Evolutionary conservation across 1,139 yeast species (phyloP).

Genomic region (Pichia terricola): DNA sequence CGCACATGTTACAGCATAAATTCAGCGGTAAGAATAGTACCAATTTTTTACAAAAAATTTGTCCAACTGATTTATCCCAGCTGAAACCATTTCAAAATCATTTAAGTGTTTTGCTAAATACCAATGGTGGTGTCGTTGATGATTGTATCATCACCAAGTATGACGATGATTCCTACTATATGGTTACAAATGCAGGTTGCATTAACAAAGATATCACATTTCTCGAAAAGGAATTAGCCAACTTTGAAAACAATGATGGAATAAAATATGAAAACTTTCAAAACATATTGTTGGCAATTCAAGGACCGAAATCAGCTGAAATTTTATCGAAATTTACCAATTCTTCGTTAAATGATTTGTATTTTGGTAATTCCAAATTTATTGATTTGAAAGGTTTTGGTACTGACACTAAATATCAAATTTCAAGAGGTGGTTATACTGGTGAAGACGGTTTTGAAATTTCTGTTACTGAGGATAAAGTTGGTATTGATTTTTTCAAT

Average conservation of each 20-base stretch:
- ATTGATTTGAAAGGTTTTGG: conserved; percentile 39
- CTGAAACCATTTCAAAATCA: conserved; percentile 56
- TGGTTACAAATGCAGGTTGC: conserved; percentile 97
- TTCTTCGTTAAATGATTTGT: conserved; percentile 47
- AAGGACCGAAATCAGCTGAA: conserved; percentile 76
- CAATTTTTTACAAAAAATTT: conserved; percentile 63
- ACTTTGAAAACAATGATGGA: conserved; percentile 30
- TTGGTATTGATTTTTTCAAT: conserved; percentile 55
- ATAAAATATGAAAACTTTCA: conserved; percentile 57
- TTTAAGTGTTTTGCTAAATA: conserved; percentile 68
- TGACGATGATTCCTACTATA: conserved; percentile 64
- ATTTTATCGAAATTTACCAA: conserved; percentile 57
- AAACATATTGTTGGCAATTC: conserved; percentile 78
- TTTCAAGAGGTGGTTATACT: conserved; percentile 93
- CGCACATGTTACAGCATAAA: conserved; percentile 92
- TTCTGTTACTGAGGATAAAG: conserved; percentile 55
- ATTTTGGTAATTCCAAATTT: conserved; percentile 65
- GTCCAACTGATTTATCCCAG: conserved; percentile 69
- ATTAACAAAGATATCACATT: conserved; percentile 69
- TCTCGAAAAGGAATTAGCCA: conserved; percentile 41
- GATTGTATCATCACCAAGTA: conserved; percentile 89
- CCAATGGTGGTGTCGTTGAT: conserved; percentile 77
- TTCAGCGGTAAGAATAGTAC: conserved; percentile 61
- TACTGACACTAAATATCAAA: conserved; percentile 40
- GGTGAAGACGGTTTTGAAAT: conserved; percentile 98